Conservation (phyloP, 2,329 filamentous ascomycete species). For the Hypoxylon sp. region DNA sequence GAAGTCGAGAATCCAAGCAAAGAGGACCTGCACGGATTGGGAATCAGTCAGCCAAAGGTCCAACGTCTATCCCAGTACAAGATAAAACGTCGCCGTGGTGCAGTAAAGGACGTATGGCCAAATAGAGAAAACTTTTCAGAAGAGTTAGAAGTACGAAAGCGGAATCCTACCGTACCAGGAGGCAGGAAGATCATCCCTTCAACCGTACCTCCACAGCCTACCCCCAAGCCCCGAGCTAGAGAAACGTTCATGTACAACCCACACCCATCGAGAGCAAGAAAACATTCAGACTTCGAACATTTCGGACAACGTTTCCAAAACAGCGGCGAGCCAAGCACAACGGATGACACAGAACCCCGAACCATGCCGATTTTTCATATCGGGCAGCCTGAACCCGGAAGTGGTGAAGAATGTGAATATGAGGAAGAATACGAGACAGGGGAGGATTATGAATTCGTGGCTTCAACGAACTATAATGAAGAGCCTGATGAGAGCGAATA, state of each 20-base stretch:
- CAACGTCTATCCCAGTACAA: constrained; percentile 20
- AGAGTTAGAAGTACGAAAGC: constrained; percentile 20
- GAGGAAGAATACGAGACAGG: constrained; percentile 27
- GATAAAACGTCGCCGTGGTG: constrained; percentile 25
- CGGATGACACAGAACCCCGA: neutral
- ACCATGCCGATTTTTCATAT: neutral
- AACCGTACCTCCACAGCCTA: constrained; percentile 15
- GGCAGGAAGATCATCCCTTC: constrained; percentile 6
- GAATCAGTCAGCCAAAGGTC: constrained; percentile 9
- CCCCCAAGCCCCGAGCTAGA: constrained; percentile 1
- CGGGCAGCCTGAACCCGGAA: neutral
- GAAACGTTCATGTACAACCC: constrained; percentile 11
- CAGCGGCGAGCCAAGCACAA: neutral
- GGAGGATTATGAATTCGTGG: constrained; percentile 10
- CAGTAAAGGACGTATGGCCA: constrained; percentile 51
- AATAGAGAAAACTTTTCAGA: constrained; percentile 51
- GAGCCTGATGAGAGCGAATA: neutral
- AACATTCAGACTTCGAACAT: constrained; percentile 46
- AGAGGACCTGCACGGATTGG: neutral
- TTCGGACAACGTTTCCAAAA: constrained; percentile 40
- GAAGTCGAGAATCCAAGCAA: constrained; percentile 28
- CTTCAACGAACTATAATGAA: neutral
- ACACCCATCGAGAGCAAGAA: constrained; percentile 32
- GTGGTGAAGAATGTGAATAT: constrained; percentile 14
- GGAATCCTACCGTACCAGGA: constrained; percentile 10